Evolutionary conservation across 2,329 filamentous ascomycete genomes (phyloP).

Genomic region (Aspergillus chevalieri): DNA sequence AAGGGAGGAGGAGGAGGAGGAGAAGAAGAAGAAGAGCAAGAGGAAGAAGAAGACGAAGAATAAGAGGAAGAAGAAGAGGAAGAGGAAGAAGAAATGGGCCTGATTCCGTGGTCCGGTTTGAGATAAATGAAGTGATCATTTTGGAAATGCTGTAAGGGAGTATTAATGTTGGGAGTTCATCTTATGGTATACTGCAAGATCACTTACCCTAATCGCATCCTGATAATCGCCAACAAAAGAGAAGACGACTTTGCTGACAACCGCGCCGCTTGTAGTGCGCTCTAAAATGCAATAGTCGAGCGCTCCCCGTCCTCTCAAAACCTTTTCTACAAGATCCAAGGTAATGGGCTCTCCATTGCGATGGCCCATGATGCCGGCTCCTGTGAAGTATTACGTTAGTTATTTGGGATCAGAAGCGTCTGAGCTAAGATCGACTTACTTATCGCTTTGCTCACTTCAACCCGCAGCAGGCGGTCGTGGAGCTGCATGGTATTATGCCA

Average conservation of each 20-base stretch:
- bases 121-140: too few relatives aligned
- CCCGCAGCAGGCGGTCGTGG: conserved; percentile 14
- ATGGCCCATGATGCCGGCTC: conserved; percentile 13
- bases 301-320: conserved; percentile 9
- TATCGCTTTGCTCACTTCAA: conserved; percentile 15
- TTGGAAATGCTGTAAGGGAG: too few relatives aligned
- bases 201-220: conserved; percentile 19
- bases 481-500: conserved; percentile 6
- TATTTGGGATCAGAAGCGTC: neutral
- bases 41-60: too few relatives aligned
- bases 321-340: neutral
- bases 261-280: conserved; percentile 1
- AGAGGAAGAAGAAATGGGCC: too few relatives aligned
- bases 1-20: too few relatives aligned
- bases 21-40: too few relatives aligned
- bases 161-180: neutral
- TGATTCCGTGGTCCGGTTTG: too few relatives aligned
- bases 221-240: conserved; percentile 19
- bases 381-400: conserved; percentile 5
- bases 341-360: conserved; percentile 9
- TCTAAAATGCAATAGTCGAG: conserved; percentile 12
- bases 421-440: conserved; percentile 8
- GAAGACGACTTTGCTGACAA: conserved; percentile 16
- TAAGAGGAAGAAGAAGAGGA: too few relatives aligned
- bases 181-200: conserved; percentile 2